Evolutionary conservation across 192 early-diverging fungal genomes (phyloP).

Genomic region (Podila verticillata): DNA sequence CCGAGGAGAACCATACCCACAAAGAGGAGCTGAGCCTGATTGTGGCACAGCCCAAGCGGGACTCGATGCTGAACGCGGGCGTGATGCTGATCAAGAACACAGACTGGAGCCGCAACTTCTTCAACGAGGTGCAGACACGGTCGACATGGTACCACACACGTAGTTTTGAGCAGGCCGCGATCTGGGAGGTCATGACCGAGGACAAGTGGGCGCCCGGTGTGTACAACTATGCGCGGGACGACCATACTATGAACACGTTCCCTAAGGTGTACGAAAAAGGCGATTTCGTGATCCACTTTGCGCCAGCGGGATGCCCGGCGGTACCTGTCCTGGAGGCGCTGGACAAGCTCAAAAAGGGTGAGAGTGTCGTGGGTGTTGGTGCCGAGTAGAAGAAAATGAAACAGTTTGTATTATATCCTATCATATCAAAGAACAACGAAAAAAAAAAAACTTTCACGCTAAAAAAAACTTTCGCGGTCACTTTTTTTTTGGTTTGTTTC

Average conservation of each 20-base stretch:
- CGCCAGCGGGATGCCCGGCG: slow-evolving; percentile 63
- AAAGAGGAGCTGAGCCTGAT: slow-evolving; percentile 54
- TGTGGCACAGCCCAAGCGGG: slow-evolving; percentile 54
- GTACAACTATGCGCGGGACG: slow-evolving; percentile 55
- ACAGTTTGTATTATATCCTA: too few species aligned
- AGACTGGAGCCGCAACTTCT: slow-evolving; percentile 56
- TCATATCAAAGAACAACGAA: too few species aligned
- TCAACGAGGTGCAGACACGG: slow-evolving; percentile 54
- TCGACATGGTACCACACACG: slow-evolving; percentile 39
- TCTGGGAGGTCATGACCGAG: slow-evolving; percentile 58
- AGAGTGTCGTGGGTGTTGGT: background rate
- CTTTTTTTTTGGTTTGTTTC: too few species aligned
- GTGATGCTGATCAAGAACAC: slow-evolving; percentile 69
- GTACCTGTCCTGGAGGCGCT: slow-evolving; percentile 57
- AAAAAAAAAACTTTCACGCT: too few species aligned
- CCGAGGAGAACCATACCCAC: slow-evolving; percentile 46
- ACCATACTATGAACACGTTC: slow-evolving; percentile 70
- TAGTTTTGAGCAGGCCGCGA: slow-evolving; percentile 55
- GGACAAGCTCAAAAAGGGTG: slow-evolving; percentile 31
- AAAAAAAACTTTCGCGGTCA: too few species aligned
- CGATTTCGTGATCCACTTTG: slow-evolving; percentile 69
- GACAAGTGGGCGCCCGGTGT: slow-evolving; percentile 38
- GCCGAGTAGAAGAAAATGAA: too few species aligned
- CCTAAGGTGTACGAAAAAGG: slow-evolving; percentile 52
- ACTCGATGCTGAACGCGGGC: slow-evolving; percentile 67